Conservation (phyloP, 83 land plant genomes). For the Picea abies region DNA sequence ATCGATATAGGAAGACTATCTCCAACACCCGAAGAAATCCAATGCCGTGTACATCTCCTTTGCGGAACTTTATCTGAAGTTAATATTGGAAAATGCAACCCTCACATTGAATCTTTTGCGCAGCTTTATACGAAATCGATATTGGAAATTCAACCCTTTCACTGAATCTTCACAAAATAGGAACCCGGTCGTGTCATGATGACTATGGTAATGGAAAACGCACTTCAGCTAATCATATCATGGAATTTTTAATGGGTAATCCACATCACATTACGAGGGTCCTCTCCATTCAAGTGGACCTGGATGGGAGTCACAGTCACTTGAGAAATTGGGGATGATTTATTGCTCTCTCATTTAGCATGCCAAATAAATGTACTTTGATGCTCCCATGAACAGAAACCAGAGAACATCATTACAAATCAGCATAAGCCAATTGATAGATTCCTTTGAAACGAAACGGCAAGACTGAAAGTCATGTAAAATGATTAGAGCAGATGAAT, state of each 20-base stretch:
- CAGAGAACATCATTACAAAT: neutral
- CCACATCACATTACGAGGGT: too few relatives aligned
- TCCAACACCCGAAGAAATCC: too few relatives aligned
- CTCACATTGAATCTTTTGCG: too few relatives aligned
- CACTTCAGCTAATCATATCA: neutral
- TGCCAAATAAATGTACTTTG: too few relatives aligned
- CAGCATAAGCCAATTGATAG: neutral
- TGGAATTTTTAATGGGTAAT: too few relatives aligned
- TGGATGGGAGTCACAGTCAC: neutral
- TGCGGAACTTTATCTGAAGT: too few relatives aligned
- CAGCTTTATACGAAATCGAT: neutral
- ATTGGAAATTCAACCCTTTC: neutral
- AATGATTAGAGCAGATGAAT: neutral
- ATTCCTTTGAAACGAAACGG: neutral
- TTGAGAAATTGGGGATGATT: neutral
- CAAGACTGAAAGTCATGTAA: conserved; percentile 8
- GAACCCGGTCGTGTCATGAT: neutral
- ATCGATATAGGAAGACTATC: too few relatives aligned
- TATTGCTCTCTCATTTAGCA: neutral
- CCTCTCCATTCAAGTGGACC: neutral
- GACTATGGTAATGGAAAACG: neutral
- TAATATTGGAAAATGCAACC: too few relatives aligned
- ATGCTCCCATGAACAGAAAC: neutral
- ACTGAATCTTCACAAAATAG: neutral
- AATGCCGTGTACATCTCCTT: too few relatives aligned